Percentiles rank a stretch among this genome's conserved stretches.
phyloP scores from a whole-genome alignment of 306 rosid genomes.

The Casuarina equisetifolia region DNA sequence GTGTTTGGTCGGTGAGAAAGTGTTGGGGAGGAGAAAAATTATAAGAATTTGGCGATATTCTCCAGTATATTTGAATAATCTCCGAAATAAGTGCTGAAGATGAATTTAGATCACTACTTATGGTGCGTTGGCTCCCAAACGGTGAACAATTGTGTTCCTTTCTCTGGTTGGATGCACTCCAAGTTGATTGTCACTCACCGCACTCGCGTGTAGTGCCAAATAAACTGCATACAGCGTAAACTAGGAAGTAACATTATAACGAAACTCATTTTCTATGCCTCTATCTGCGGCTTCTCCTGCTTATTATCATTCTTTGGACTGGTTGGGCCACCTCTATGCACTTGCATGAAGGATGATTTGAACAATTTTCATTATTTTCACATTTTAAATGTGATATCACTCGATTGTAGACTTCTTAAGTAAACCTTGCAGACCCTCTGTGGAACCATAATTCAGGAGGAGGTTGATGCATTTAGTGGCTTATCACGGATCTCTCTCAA shows the following conservation, averaged over 20 bases:
- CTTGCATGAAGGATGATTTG: neutral
- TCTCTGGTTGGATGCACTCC: neutral
- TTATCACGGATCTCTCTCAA: neutral
- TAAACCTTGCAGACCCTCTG: neutral
- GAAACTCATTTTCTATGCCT: neutral
- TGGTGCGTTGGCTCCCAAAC: too few species aligned
- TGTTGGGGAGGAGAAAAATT: neutral
- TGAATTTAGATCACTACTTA: too few species aligned
- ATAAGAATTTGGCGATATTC: neutral
- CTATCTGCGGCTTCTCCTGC: neutral
- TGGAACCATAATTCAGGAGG: neutral
- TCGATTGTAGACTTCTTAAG: neutral
- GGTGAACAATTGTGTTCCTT: neutral
- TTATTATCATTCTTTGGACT: neutral
- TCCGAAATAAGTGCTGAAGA: too few species aligned
- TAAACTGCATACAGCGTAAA: neutral
- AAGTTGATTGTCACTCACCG: neutral
- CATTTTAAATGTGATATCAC: neutral
- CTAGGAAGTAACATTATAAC: neutral
- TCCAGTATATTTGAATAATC: too few species aligned
- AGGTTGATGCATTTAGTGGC: neutral
- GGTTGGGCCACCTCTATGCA: neutral
- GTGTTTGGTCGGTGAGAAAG: constrained; percentile 21
- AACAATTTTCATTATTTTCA: neutral
- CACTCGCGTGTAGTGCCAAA: neutral